These are phyloP conservation scores for Balansia obtecta DNA, from an alignment of 2,329 filamentous ascomycete genomes.

Conservation along the genomic window DNA sequence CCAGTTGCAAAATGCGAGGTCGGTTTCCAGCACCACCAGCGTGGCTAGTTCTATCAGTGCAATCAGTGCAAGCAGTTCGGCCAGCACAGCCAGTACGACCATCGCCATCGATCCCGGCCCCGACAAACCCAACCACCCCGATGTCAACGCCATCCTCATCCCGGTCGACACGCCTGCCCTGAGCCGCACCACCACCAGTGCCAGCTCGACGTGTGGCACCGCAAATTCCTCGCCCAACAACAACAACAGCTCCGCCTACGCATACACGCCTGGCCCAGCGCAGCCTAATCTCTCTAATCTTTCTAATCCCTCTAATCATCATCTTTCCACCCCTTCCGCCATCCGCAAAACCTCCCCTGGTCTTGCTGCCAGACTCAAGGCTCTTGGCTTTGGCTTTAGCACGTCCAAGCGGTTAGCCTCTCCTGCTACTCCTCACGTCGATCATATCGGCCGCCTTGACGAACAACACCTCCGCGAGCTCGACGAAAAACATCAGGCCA, in stretches of 20 bases:
- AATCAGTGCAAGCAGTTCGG: not conserved
- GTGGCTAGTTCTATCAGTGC: not conserved
- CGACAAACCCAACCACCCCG: not conserved
- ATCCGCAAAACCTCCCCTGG: constrained; percentile 50
- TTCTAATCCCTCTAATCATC: constrained; percentile 14
- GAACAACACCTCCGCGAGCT: constrained; percentile 58
- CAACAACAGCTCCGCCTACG: constrained; percentile 10
- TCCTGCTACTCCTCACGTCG: constrained; percentile 18
- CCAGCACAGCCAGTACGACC: not conserved
- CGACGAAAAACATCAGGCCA: constrained; percentile 48
- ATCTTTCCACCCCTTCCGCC: constrained; percentile 15
- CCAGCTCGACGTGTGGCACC: constrained; percentile 1
- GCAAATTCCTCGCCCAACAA: constrained; percentile 3
- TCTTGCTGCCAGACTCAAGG: constrained; percentile 51
- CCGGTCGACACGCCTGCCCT: constrained; percentile 5
- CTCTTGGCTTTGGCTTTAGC: constrained; percentile 52
- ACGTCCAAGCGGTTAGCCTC: constrained; percentile 24
- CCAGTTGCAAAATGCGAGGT: no score
- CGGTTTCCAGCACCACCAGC: constrained; percentile 6
- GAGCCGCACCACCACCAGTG: constrained; percentile 6
- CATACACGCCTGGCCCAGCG: constrained; percentile 11
- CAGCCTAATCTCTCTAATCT: not conserved
- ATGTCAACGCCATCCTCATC: not conserved
- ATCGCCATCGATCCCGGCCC: not conserved
- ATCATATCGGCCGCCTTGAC: constrained; percentile 53